phyloP scores from a whole-genome alignment of 352 stramenopile genomes.

The Halophytophthora polymorphica region DNA sequence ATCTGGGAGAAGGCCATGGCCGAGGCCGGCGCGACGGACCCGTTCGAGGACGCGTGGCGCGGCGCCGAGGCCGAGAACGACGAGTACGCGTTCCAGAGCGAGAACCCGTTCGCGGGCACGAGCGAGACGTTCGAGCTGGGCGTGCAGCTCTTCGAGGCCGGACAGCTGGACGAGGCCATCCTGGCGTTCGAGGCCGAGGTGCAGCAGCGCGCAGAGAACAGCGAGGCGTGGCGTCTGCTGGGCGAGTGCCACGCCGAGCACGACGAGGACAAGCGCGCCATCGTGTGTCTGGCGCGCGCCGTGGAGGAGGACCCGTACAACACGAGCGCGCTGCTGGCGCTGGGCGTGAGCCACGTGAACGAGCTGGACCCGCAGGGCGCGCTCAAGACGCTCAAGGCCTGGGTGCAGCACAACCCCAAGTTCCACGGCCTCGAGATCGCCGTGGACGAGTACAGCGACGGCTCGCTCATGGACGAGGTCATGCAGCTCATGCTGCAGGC shows the following conservation, averaged over 20 bases:
- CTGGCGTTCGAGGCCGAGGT: constrained; percentile 94
- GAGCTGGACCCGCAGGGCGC: constrained; percentile 93
- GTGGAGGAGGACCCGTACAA: constrained; percentile 96
- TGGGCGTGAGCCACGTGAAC: constrained; percentile 97
- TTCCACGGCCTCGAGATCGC: constrained; percentile 93
- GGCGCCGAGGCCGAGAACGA: constrained; percentile 31
- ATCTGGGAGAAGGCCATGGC: constrained; percentile 81
- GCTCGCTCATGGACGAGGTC: constrained; percentile 90
- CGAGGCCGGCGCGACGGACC: constrained; percentile 60
- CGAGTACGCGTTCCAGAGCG: constrained; percentile 72
- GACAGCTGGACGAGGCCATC: constrained; percentile 91
- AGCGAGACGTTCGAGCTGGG: constrained; percentile 75
- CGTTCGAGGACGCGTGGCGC: constrained; percentile 80
- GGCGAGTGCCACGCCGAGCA: constrained; percentile 95
- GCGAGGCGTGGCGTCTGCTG: constrained; percentile 93
- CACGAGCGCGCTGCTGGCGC: constrained; percentile 88
- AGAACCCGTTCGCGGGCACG: constrained; percentile 67
- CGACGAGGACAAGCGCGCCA: constrained; percentile 94
- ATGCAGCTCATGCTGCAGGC: constrained; percentile 94
- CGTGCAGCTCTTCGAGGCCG: constrained; percentile 85
- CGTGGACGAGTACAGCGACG: constrained; percentile 87
- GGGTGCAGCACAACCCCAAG: constrained; percentile 96
- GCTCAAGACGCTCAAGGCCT: constrained; percentile 92
- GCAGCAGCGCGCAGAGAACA: constrained; percentile 92
- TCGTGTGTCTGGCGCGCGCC: constrained; percentile 91